Conservation (phyloP, 2,329 filamentous ascomycete genomes). For the Botrytis deweyae region DNA sequence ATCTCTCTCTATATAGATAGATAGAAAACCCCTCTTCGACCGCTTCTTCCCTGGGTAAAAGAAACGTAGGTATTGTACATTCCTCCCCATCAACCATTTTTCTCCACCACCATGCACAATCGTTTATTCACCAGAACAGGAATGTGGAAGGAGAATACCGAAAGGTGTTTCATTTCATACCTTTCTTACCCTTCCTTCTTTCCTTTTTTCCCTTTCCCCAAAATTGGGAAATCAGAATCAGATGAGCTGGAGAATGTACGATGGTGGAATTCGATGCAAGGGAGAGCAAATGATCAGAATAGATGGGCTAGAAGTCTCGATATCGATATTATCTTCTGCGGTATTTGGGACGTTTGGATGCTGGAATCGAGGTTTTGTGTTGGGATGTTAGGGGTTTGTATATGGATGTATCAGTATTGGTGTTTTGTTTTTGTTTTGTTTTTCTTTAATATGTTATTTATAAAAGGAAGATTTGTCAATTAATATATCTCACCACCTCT, state of each 20-base stretch:
- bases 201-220: too few species aligned
- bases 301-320: background rate
- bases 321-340: background rate
- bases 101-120: background rate
- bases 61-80: background rate
- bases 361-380: background rate
- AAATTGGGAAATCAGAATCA: background rate
- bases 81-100: background rate
- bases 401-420: background rate
- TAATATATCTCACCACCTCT: background rate
- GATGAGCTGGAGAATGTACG: background rate
- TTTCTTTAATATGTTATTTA: background rate
- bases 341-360: background rate
- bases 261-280: background rate
- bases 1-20: background rate
- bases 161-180: background rate
- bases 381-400: background rate
- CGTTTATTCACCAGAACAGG: background rate
- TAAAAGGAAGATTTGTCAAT: background rate
- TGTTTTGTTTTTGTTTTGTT: background rate
- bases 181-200: background rate
- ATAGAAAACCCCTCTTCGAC: background rate
- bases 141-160: background rate
- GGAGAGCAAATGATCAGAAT: accelerated
- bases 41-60: background rate